These are phyloP conservation scores for Phlyctochytrium planicorne DNA, from an alignment of 192 early-diverging fungal species.

Conservation along the genomic window DNA sequence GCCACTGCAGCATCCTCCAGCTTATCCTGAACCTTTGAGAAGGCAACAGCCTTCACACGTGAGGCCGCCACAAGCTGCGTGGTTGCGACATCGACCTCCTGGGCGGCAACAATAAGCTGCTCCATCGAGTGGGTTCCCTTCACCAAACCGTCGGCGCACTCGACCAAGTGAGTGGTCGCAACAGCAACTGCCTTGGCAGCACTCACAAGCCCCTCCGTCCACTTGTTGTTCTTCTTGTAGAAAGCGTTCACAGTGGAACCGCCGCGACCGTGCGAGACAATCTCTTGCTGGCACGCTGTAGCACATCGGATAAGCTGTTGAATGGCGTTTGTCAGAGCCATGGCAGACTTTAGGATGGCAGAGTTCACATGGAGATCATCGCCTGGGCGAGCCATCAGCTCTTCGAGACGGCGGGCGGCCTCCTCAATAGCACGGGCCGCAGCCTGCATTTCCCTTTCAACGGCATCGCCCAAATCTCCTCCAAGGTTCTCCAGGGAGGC, in stretches of 20 bases:
- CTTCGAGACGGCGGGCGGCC: constrained; percentile 78
- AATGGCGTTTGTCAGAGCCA: constrained; percentile 94
- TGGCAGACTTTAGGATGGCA: constrained; percentile 83
- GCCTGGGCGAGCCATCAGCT: constrained; percentile 74
- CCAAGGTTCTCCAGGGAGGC: constrained; percentile 54
- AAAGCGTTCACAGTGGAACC: constrained; percentile 76
- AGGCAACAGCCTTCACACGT: constrained; percentile 88
- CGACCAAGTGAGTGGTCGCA: constrained; percentile 91
- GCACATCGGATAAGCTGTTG: constrained; percentile 91
- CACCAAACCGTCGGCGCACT: constrained; percentile 94
- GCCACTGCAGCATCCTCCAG: constrained; percentile 91
- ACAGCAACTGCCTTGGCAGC: constrained; percentile 93
- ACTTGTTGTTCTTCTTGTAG: constrained; percentile 99
- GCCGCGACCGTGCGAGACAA: constrained; percentile 90
- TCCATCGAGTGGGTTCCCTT: constrained; percentile 85
- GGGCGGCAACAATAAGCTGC: constrained; percentile 96
- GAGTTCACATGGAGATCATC: constrained; percentile 86
- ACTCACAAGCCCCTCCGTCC: constrained; percentile 98
- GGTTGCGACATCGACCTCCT: constrained; percentile 94
- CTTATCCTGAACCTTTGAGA: constrained; percentile 90
- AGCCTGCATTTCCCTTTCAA: constrained; percentile 90
- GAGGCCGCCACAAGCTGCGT: constrained; percentile 96
- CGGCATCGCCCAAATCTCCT: constrained; percentile 85
- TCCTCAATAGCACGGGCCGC: constrained; percentile 92
- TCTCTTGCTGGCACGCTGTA: constrained; percentile 94